Evolutionary conservation across 495 filamentous ascomycete genomes (phyloP), one percentile per base, ranked within the genome.

Genomic region (Margaritispora aquatica): DNA sequence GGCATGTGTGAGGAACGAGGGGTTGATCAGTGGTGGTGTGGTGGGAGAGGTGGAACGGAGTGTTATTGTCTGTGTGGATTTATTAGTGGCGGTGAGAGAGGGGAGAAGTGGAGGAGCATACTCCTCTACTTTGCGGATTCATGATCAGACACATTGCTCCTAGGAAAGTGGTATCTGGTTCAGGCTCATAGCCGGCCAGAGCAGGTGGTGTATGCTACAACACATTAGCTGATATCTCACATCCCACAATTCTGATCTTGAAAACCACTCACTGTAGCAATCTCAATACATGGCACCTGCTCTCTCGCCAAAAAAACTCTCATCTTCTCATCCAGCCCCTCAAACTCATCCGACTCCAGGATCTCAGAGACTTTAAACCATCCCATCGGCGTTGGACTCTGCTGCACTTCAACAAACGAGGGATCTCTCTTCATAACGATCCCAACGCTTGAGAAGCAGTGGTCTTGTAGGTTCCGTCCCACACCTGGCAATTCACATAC

Each of bases 401-500:
- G 47, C n/a, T 50, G 47, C 10, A 9, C 26, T 17, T 50, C 47
- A 2, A 17, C 19, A 17, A 50, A 2, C 26, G 23, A 5, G 2
- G 47, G 47, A n/a, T 50, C 47, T 24, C 11, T 26, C 20, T 50
- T 50, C 24, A 26, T 24, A 4, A 55, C 61, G 41, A 61, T 56
- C 26, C 60, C 57, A 57, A 57, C 62, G 13, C 20, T 24, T 5
- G 47, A 50, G 47, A 65, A 65, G 38, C 52, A 26, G 51, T 41
- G 50, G 55, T 52, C 60, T 59, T 24, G 64, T 54, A 62, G 57
- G n/a, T 60, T 88, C 13, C 70, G 72, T 27, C 86, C 86, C 0
- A 88, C 85, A 8, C 78, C 81, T 0, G 84, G 83, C 0, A 83
- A 73, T 59, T 86, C 78, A 22, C 67, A 60, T 1, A 88, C 58